phyloP scores from a whole-genome alignment of 2,329 filamentous ascomycete genomes.

The Diaporthe australafricana region DNA sequence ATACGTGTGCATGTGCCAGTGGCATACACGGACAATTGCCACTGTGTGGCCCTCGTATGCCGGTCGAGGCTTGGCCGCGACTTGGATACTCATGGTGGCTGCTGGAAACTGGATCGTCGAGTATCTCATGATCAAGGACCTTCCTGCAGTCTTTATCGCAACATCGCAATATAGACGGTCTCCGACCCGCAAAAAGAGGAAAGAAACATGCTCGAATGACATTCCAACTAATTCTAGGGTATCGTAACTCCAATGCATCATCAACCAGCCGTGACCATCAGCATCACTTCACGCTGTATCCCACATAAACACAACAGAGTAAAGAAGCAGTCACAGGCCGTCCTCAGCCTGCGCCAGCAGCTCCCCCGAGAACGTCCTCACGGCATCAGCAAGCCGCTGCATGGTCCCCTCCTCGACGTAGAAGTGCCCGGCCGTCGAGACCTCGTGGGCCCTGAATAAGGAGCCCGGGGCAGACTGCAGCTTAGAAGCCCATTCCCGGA shows the following conservation, averaged over 20 bases:
- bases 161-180: neutral
- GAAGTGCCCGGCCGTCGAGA: conserved; percentile 65
- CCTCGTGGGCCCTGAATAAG: conserved; percentile 55
- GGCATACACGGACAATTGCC: neutral
- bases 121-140: neutral
- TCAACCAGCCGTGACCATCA: neutral
- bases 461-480: conserved; percentile 55
- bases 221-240: conserved; percentile 17
- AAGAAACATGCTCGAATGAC: neutral
- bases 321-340: neutral
- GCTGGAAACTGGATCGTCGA: neutral
- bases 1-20: too few relatives aligned
- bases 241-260: conserved; percentile 26
- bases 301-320: neutral
- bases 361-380: conserved; percentile 45
- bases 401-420: conserved; percentile 60
- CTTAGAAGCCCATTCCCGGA: conserved; percentile 72
- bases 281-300: neutral
- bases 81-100: too few relatives aligned
- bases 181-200: neutral
- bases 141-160: neutral
- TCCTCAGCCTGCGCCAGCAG: conserved; percentile 37
- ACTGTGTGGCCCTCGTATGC: neutral
- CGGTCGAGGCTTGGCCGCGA: neutral
- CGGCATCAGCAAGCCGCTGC: conserved; percentile 47